A percentile compares a stretch with the other conserved stretches of the same genome.
Conservation (phyloP, 2,329 filamentous ascomycete species). For the Claviceps fusiformis region DNA sequence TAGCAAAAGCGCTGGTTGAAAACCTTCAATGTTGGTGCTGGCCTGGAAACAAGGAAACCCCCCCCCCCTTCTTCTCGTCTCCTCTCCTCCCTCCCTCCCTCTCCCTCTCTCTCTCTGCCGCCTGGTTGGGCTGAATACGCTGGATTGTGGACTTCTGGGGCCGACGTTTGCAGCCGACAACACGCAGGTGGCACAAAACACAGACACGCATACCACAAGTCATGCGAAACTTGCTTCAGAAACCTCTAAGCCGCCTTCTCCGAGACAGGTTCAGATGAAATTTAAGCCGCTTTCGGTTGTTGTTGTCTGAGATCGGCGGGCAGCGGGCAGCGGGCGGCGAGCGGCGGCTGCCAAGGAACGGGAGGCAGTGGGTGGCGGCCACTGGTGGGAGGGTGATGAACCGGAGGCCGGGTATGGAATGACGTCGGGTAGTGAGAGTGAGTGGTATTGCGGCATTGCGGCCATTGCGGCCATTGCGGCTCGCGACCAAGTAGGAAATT, state of each 20-base stretch:
- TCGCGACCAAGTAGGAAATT: neutral
- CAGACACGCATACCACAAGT: neutral
- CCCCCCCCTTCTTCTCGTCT: neutral
- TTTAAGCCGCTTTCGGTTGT: neutral
- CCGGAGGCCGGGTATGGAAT: slow-evolving; percentile 3
- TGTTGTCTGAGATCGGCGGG: neutral
- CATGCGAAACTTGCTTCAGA: neutral
- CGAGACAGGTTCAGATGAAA: neutral
- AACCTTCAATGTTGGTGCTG: neutral
- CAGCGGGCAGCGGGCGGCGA: no score
- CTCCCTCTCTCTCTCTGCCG: no score
- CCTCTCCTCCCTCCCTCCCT: no score
- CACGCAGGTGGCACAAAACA: neutral
- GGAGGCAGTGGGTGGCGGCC: no score
- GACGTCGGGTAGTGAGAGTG: slow-evolving; percentile 4
- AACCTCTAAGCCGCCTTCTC: neutral
- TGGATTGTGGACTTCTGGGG: neutral
- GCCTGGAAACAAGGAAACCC: neutral
- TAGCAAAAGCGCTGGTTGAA: neutral
- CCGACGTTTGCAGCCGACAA: neutral
- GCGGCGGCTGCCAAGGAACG: neutral
- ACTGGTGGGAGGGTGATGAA: neutral
- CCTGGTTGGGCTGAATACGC: neutral
- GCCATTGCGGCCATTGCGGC: no score
- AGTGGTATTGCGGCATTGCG: neutral